These are phyloP conservation scores for Amylostereum areolatum DNA, from an alignment of 1,284 basidiomycete species.

Conservation along the genomic window DNA sequence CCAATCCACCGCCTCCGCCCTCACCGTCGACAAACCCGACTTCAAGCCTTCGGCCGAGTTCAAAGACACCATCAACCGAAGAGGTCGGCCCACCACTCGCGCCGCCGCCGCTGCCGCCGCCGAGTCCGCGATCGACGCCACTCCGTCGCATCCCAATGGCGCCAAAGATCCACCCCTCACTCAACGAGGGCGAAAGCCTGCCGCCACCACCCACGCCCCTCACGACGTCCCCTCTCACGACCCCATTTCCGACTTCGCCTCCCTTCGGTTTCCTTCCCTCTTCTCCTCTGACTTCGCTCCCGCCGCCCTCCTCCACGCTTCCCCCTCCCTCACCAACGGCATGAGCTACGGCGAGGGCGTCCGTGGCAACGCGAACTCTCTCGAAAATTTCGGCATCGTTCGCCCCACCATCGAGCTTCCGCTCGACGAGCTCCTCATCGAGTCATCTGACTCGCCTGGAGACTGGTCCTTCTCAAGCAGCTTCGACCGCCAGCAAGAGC, in stretches of 20 bases:
- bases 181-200: conserved; percentile 33
- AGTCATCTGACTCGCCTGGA: conserved; percentile 29
- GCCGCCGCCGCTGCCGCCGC: conserved; percentile 25
- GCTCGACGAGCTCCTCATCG: conserved; percentile 70
- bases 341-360: conserved; percentile 74
- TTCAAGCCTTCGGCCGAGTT: conserved; percentile 63
- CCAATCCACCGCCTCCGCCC: conserved; percentile 35
- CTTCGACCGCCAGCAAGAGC: conserved; percentile 16
- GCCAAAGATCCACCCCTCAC: conserved; percentile 31
- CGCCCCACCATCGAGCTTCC: conserved; percentile 77
- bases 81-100: conserved; percentile 32
- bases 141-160: conserved; percentile 6
- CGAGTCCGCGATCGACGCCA: conserved; percentile 12
- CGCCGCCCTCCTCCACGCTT: conserved; percentile 62
- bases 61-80: conserved; percentile 39
- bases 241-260: conserved; percentile 20
- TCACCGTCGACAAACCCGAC: conserved; percentile 56
- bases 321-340: conserved; percentile 55
- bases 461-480: conserved; percentile 24
- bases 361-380: conserved; percentile 31
- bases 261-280: conserved; percentile 60
- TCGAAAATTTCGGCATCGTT: conserved; percentile 54
- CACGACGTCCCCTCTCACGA: conserved; percentile 7
- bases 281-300: conserved; percentile 72
- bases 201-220: conserved; percentile 14